Evolutionary conservation across 1,284 basidiomycete genomes (phyloP), one percentile per base, ranked within the genome.

Genomic region (Apiotrichum akiyoshidainum): DNA sequence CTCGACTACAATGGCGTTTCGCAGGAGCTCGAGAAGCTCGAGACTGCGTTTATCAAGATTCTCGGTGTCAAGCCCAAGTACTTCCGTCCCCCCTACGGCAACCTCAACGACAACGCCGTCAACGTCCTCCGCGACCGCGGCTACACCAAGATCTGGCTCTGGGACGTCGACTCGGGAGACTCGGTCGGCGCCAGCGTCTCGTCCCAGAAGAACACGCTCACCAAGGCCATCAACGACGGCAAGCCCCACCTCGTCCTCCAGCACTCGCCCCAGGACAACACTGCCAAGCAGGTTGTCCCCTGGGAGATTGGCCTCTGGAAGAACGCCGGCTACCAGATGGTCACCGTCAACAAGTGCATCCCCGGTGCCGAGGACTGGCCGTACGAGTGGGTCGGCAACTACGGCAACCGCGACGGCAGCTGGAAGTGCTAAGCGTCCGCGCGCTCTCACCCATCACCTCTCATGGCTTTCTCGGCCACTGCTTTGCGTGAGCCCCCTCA

Each of bases 11-110:
- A 78, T 40, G 56, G 59, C 13, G 66, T 76, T 64, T 65, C 82
- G 66, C 72, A 63, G 34, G 71, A 73, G 58, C 79, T 84, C 69
- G 77, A 70, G 66, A 72, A 73, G 44, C 76, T 82, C 58, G 83
- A 84, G 65, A 71, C 77, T 55, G 84, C 84, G 0, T 75, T 85
- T 52, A 68, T 77, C 61, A 79, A 78, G 62, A 85, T 84, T 51
- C 79, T 80, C 10, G 81, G 81, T 35, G 74, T 80, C 35, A 75
- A 73, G 51, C 82, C 82, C 3, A 78, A 79, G 2, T 82, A 83
- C 71, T 77, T 75, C 71, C 68, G 75, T 42, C 73, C 74, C 2
- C 78, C 78, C 7, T 85, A 81, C 70, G 83, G 84, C 11, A 75
- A 70, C 58, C 81, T 81, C 72, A 83, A 85, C 66, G 72, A 83